These are phyloP conservation scores for Bipolaris gigantea DNA, from an alignment of 2,329 filamentous ascomycete genomes.

Conservation along the genomic window DNA sequence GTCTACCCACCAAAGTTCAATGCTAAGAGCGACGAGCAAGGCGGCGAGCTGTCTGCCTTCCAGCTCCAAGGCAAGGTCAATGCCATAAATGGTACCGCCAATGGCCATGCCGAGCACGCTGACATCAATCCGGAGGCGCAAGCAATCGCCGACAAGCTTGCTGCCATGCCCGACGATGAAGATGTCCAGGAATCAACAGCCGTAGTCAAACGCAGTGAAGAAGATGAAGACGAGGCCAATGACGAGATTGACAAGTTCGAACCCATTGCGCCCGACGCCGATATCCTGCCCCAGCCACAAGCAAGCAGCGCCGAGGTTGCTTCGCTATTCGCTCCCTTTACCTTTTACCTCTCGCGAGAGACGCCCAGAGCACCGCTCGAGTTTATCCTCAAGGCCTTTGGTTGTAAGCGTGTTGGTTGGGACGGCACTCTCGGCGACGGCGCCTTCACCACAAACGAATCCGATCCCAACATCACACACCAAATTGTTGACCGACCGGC, in stretches of 20 bases:
- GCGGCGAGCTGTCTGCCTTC: conserved; percentile 88
- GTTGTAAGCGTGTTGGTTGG: conserved; percentile 95
- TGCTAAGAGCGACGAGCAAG: conserved; percentile 79
- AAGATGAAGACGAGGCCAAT: conserved; percentile 41
- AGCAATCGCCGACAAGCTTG: conserved; percentile 52
- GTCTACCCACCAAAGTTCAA: conserved; percentile 98
- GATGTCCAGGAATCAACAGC: conserved; percentile 46
- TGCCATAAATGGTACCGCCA: conserved; percentile 34
- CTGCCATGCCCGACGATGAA: conserved; percentile 35
- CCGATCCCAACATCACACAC: conserved; percentile 87
- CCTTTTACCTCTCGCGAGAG: conserved; percentile 91
- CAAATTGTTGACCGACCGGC: conserved; percentile 92
- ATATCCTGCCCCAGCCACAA: conserved; percentile 80
- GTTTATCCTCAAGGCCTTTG: conserved; percentile 90
- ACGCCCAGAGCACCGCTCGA: conserved; percentile 88
- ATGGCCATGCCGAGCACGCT: conserved; percentile 27
- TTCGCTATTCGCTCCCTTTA: conserved; percentile 83
- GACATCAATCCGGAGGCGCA: conserved; percentile 50
- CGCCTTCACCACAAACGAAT: conserved; percentile 87
- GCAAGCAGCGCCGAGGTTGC: conserved; percentile 66
- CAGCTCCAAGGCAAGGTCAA: conserved; percentile 76
- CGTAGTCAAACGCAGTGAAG: conserved; percentile 15
- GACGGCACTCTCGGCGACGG: conserved; percentile 87
- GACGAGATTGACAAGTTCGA: conserved; percentile 86
- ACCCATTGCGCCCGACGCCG: conserved; percentile 78